Evolutionary conservation across 2,329 filamentous ascomycete genomes (phyloP), one percentile per base, ranked within the genome.

Genomic region (Penicillium freii): DNA sequence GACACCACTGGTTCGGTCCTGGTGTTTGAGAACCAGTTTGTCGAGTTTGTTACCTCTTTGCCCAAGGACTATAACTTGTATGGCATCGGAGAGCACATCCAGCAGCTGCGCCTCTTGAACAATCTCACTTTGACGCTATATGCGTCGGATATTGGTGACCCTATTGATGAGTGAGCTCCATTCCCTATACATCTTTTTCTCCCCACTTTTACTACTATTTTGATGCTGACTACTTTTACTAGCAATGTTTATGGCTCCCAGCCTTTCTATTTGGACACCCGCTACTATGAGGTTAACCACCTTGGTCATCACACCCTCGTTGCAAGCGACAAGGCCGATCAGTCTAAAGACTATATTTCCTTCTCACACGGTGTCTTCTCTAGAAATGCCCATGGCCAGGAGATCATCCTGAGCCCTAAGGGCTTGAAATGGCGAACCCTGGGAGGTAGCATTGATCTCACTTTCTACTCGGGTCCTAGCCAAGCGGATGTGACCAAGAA

Each of bases 221-320:
- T 39, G 10, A 50, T 19, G 13, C 36, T 51, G 5, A 56, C 40
- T 31, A 13, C 23, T 25, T 4, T 8, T 13, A 38, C 50, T 52
- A 74, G 71, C 13, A 92, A 92, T 65, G 78, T 92, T 6, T 94
- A 94, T 66, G 89, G 90, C 7, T 82, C 80, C 40, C 90, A 94
- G 64, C 87, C 90, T 0, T 85, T 92, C 67, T 94, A 93, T 69
- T 77, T 92, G 4, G 90, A 93, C 61, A 92, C 89, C 1, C 82
- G 89, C 56, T 93, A 92, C 73, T 91, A 86, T 65, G 80, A 87
- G 61, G 75, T 81, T 11, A 77, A 82, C 48, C 70, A 75, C 1
- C 77, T 78, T 4, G 81, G 81, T 4, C 73, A 77, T 33, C 75
- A 82, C 47, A 79, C 75, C 1, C 83, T 87, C 25, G 77, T 83